Evolutionary conservation across 106 monocot genomes (phyloP).

Genomic region (Cymbidium sinense): DNA sequence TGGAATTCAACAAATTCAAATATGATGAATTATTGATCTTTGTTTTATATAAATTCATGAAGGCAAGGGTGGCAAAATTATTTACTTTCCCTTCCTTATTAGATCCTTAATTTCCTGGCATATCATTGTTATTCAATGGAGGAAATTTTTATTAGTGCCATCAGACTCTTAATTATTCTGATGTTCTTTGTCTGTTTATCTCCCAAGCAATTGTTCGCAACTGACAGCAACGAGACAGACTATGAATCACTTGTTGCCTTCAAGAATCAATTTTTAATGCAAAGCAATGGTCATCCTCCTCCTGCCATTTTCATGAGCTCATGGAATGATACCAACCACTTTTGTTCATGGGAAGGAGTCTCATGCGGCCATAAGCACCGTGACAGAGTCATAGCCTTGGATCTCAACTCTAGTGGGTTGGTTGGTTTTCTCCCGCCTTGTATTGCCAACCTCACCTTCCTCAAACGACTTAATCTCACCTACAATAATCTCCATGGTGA

Average conservation of each 20-base stretch:
- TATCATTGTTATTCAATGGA: too few relatives aligned
- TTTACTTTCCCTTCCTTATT: too few relatives aligned
- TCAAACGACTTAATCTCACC: conserved; percentile 14
- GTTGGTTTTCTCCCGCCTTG: conserved; percentile 26
- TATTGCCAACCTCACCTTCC: conserved; percentile 41
- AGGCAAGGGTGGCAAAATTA: too few relatives aligned
- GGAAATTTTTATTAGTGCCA: too few relatives aligned
- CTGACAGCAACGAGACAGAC: neutral
- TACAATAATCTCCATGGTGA: conserved; percentile 23
- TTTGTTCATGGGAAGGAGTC: conserved; percentile 48
- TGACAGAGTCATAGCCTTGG: conserved; percentile 16
- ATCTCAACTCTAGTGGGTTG: conserved; percentile 15
- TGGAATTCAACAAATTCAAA: too few relatives aligned
- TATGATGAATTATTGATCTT: too few relatives aligned
- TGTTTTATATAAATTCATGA: too few relatives aligned
- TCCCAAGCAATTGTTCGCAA: too few relatives aligned
- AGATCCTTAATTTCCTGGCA: too few relatives aligned
- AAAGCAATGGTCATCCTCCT: neutral
- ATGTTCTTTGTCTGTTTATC: too few relatives aligned
- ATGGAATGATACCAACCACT: conserved; percentile 24
- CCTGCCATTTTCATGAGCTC: conserved; percentile 5
- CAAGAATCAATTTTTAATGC: neutral
- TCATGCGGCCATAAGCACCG: conserved; percentile 10
- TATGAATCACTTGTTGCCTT: neutral
- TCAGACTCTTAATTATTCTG: too few relatives aligned